Evolutionary conservation across 176 grass and related monocot genomes (phyloP).

Genomic region (Aegilops speltoides): DNA sequence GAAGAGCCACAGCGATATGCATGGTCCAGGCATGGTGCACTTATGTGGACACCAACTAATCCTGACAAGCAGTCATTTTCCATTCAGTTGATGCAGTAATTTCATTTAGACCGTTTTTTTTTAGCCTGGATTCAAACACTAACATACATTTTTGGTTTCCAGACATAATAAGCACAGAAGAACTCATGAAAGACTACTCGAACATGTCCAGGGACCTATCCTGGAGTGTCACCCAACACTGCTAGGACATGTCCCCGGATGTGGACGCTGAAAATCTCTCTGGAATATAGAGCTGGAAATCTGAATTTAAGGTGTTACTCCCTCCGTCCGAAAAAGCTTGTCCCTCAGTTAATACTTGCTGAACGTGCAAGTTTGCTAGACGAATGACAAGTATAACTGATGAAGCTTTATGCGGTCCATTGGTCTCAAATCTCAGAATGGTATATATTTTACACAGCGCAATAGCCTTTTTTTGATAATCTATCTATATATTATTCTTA

Average conservation of each 20-base stretch:
- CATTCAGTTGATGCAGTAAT: conserved; percentile 29
- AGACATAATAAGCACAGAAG: background rate
- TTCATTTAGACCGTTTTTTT: background rate
- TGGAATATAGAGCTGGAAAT: background rate
- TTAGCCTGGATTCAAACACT: conserved; percentile 17
- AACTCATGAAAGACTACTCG: background rate
- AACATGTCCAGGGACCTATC: background rate
- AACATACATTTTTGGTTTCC: background rate
- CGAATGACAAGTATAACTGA: background rate
- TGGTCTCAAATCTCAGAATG: background rate
- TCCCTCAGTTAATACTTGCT: too few relatives aligned
- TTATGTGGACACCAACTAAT: conserved; percentile 14
- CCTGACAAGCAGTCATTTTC: conserved; percentile 41
- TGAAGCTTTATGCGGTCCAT: background rate
- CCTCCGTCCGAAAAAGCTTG: too few relatives aligned
- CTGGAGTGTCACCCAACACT: conserved; percentile 6
- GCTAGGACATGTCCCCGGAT: background rate
- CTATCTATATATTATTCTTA: background rate
- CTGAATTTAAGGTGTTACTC: background rate
- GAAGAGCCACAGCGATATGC: conserved; percentile 8
- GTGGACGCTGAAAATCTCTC: background rate
- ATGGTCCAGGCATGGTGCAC: conserved; percentile 19
- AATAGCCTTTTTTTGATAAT: background rate
- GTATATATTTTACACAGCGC: background rate
- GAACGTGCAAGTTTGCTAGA: conserved; percentile 21